Percentiles rank a stretch among this genome's conserved stretches.
phyloP scores from a whole-genome alignment of 345 rosid species.

The Hibiscus mutabilis region DNA sequence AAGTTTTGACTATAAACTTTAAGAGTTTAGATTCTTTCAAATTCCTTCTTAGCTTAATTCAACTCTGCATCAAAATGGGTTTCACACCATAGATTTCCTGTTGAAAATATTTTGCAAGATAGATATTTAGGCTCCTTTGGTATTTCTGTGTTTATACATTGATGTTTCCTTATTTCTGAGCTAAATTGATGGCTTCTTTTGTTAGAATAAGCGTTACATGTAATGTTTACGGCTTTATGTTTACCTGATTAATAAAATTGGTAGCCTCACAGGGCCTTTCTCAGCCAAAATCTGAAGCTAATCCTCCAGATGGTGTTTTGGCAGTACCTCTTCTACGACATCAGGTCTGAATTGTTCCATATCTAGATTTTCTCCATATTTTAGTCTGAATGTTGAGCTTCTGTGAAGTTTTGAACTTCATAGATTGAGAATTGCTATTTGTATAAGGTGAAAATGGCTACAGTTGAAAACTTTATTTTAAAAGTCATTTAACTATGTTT shows the following conservation, averaged over 20 bases:
- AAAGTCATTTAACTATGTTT: background rate
- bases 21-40: background rate
- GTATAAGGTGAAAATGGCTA: background rate
- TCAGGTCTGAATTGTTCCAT: slow-evolving; percentile 54
- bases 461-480: background rate
- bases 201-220: background rate
- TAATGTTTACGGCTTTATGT: background rate
- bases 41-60: background rate
- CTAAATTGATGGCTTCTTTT: background rate
- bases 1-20: background rate
- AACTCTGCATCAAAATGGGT: background rate
- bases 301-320: slow-evolving; percentile 70
- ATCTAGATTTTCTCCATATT: background rate
- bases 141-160: background rate
- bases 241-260: slow-evolving; percentile 11
- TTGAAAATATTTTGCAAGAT: background rate
- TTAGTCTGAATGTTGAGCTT: background rate
- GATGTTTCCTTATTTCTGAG: background rate
- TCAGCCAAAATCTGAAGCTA: slow-evolving; percentile 71
- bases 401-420: background rate
- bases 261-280: slow-evolving; percentile 62
- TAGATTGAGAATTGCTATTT: background rate
- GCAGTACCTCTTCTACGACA: slow-evolving; percentile 82
- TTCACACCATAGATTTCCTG: background rate
- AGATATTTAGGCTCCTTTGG: background rate